Percentiles rank a stretch among this genome's conserved stretches.
Evolutionary conservation across 139 green algal species (phyloP).

Genomic region (Coelastrella sp.): DNA sequence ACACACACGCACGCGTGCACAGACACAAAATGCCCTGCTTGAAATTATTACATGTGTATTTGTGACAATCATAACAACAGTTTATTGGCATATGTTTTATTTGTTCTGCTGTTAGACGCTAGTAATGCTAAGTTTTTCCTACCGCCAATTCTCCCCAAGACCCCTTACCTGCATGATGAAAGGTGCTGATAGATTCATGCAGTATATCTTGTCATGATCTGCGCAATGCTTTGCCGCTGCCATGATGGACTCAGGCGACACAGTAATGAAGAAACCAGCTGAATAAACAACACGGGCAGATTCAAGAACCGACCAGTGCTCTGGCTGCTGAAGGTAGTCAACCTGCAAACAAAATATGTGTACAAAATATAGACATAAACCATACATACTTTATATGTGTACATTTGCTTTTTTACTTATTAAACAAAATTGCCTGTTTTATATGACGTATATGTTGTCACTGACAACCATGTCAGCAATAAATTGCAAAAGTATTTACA

Average conservation of each 20-base stretch:
- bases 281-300: conserved; percentile 92
- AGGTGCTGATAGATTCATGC: conserved; percentile 95
- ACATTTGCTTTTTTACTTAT: too few relatives aligned
- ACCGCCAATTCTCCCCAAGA: background rate
- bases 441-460: too few relatives aligned
- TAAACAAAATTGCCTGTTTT: too few relatives aligned
- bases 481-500: too few relatives aligned
- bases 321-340: conserved; percentile 73
- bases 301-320: conserved; percentile 92
- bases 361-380: background rate
- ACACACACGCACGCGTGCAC: background rate
- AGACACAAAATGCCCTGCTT: too few relatives aligned
- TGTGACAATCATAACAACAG: too few relatives aligned
- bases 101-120: too few relatives aligned
- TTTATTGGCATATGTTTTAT: too few relatives aligned
- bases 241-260: conserved; percentile 90
- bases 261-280: conserved; percentile 99
- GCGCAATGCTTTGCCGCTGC: conserved; percentile 85
- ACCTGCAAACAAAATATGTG: conserved; percentile 61
- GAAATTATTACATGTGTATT: too few relatives aligned
- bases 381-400: too few relatives aligned
- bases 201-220: conserved; percentile 90
- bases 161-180: conserved; percentile 90
- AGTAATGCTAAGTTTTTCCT: background rate
- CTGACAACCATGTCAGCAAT: too few relatives aligned